Percentiles rank a stretch among this genome's conserved stretches.
Conservation (phyloP, 805 yeast genomes). For the Saccharomyces cerevisiae region DNA sequence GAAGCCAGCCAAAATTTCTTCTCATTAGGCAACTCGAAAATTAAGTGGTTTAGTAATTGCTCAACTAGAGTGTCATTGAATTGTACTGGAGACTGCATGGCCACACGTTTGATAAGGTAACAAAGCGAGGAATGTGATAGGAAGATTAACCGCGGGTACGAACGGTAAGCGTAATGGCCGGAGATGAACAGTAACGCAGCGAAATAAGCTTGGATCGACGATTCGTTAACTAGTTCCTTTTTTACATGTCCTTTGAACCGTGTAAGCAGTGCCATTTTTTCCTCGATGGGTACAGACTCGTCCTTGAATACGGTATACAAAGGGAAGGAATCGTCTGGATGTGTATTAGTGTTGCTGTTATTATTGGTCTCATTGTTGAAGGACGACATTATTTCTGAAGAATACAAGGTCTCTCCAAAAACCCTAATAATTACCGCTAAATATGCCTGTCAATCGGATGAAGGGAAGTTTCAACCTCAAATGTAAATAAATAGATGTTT, state of each 20-base stretch:
- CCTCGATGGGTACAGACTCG: slow-evolving; percentile 6
- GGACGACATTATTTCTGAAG: neutral
- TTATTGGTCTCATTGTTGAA: neutral
- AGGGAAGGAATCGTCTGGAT: neutral
- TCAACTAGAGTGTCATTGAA: slow-evolving; percentile 8
- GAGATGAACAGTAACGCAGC: slow-evolving; percentile 15
- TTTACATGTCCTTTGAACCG: slow-evolving; percentile 31
- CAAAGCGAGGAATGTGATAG: slow-evolving; percentile 37
- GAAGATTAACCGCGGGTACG: slow-evolving; percentile 5
- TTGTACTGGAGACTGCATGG: slow-evolving; percentile 30
- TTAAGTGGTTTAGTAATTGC: slow-evolving; percentile 10
- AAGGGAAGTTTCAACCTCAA: neutral
- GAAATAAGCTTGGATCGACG: slow-evolving; percentile 19
- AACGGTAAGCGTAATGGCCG: neutral
- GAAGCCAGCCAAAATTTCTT: slow-evolving; percentile 26
- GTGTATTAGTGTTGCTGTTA: neutral
- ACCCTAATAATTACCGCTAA: neutral
- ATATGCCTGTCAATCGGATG: neutral
- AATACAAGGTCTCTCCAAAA: neutral
- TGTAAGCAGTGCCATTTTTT: slow-evolving; percentile 15
- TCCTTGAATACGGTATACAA: neutral
- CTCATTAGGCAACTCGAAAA: slow-evolving; percentile 10
- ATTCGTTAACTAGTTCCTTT: slow-evolving; percentile 25
- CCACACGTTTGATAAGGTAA: slow-evolving; percentile 37
- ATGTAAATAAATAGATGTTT: neutral